Evolutionary conservation across 768 basidiomycete genomes (phyloP), one percentile per base, ranked within the genome.

Genomic region (Mycena floridula): DNA sequence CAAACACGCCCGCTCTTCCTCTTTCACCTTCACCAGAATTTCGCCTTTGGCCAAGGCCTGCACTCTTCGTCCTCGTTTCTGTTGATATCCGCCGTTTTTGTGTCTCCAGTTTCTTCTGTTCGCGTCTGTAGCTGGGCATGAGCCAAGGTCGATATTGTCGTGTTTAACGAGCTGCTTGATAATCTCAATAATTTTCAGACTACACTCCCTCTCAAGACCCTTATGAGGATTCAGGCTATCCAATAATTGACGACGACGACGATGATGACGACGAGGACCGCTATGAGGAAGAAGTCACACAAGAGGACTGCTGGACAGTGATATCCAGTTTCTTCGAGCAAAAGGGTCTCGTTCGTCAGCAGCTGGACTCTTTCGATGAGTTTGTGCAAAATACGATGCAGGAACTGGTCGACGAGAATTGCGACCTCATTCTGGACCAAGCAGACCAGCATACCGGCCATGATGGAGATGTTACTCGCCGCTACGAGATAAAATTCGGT

Each of bases 341-440:
- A 62, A 96, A 95, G 64, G 95, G 95, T 66, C 85, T 99, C 49
- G 96, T 98, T 43, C 81, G 91, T 39, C 96, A 99, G 61, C 96
- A 99, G 62, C 81, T 98, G 43, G 93, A 95, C 68, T 94, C 90
- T 9, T 99, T 95, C 65, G 93, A 99, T 61, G 95, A 98, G 67
- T 99, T 98, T 58, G 90, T 99, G 25, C 92, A 97, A 60, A 97
- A 97, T 55, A 97, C 93, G 12, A 96, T 99, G 93, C 95, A 98
- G 66, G 96, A 98, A 62, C 76, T 99, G 21, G 94, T 99, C 18
- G 96, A 97, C 61, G 96, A 99, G 68, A 90, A 90, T 52, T 69
- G 85, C n/a, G 90, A 91, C 56, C 80, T 99, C 58, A 93, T 95
- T 52, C 72, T 99, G 39, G 95, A 98, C 67, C 96, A 98, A 66